phyloP scores from a whole-genome alignment of 2,329 filamentous ascomycete genomes.

The Aspergillus oerlinghausenensis region DNA sequence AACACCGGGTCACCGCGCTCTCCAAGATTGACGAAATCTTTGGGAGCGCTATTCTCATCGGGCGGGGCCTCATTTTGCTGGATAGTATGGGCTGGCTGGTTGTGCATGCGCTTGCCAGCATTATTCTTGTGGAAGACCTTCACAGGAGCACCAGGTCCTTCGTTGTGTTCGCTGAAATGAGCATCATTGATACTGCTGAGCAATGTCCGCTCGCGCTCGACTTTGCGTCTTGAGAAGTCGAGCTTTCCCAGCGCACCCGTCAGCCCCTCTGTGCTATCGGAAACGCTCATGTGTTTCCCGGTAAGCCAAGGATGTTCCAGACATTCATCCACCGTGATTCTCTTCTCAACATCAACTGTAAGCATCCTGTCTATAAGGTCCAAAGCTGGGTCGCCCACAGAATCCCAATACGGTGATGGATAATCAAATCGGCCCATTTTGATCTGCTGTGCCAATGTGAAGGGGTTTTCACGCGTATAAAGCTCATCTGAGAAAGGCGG shows the following conservation, averaged over 20 bases:
- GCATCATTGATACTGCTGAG: slow-evolving; percentile 78
- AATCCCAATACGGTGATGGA: slow-evolving; percentile 93
- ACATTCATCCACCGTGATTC: slow-evolving; percentile 86
- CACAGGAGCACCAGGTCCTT: slow-evolving; percentile 54
- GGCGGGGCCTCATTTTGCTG: slow-evolving; percentile 57
- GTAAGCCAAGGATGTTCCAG: slow-evolving; percentile 87
- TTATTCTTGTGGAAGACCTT: slow-evolving; percentile 74
- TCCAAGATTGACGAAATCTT: slow-evolving; percentile 79
- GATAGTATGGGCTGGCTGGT: slow-evolving; percentile 31
- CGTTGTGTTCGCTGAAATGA: slow-evolving; percentile 55
- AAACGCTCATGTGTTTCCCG: slow-evolving; percentile 54
- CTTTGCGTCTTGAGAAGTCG: slow-evolving; percentile 77
- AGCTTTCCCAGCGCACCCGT: slow-evolving; percentile 79
- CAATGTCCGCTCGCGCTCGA: slow-evolving; percentile 77
- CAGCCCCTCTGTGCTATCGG: slow-evolving; percentile 87
- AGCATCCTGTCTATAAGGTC: slow-evolving; percentile 96
- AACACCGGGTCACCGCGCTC: slow-evolving; percentile 79
- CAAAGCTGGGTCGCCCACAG: slow-evolving; percentile 77
- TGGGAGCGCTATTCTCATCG: slow-evolving; percentile 60
- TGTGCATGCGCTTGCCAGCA: slow-evolving; percentile 43
- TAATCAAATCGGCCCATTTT: slow-evolving; percentile 87
- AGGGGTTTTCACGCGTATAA: slow-evolving; percentile 74
- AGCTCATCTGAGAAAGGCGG: slow-evolving; percentile 96
- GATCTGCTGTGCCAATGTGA: slow-evolving; percentile 82
- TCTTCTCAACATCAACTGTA: slow-evolving; percentile 74